Evolutionary conservation across 441 rosid genomes (phyloP).

Genomic region (Populus hybrid): DNA sequence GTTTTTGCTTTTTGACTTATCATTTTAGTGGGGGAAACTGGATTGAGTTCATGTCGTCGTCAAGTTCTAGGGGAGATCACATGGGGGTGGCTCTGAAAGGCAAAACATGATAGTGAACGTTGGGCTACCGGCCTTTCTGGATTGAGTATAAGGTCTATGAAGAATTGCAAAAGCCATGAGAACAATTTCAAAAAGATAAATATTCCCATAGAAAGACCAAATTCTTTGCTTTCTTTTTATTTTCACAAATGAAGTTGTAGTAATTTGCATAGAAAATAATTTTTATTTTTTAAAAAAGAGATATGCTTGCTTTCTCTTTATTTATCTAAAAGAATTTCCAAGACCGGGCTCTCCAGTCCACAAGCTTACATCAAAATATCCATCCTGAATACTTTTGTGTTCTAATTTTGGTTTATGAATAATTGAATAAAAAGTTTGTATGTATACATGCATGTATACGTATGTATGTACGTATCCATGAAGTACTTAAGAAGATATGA

Average conservation of each 20-base stretch:
- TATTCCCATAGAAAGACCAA: not conserved
- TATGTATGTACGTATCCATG: too few species aligned
- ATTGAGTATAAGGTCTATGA: not conserved
- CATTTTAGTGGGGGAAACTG: not conserved
- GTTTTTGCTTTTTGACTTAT: not conserved
- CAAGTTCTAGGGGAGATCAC: slow-evolving; percentile 4
- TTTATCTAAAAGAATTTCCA: too few species aligned
- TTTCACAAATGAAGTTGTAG: not conserved
- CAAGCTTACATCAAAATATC: too few species aligned
- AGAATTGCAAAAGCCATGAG: not conserved
- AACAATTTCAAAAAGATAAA: not conserved
- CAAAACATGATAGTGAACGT: not conserved
- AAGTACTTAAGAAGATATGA: too few species aligned
- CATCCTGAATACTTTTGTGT: too few species aligned
- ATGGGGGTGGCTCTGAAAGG: not conserved
- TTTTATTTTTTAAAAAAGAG: too few species aligned
- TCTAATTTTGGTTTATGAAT: too few species aligned
- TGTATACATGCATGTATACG: too few species aligned
- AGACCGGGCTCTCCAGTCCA: too few species aligned
- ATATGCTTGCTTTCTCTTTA: too few species aligned
- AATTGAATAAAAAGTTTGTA: too few species aligned
- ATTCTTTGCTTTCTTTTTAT: not conserved
- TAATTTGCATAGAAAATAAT: not conserved
- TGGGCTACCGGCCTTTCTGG: not conserved
- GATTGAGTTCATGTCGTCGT: not conserved